Conservation (phyloP, 2,329 filamentous ascomycete genomes). For the Achaetomium macrosporum region DNA sequence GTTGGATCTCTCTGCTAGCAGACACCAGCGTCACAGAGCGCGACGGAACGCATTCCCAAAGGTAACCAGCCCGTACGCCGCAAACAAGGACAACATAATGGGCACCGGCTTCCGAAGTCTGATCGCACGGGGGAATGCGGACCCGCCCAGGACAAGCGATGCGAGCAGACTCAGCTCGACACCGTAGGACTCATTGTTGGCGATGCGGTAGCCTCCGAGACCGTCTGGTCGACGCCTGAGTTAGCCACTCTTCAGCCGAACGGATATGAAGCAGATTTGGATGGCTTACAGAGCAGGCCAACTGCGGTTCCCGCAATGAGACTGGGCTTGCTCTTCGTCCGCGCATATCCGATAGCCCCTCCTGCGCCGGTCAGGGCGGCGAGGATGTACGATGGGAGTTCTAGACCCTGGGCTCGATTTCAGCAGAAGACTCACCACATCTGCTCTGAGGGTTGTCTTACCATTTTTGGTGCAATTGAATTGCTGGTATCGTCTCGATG, state of each 20-base stretch:
- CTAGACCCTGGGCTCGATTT: conserved; percentile 23
- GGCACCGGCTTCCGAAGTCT: conserved; percentile 80
- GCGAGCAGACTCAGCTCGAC: conserved; percentile 85
- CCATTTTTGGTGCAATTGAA: neutral
- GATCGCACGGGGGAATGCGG: conserved; percentile 80
- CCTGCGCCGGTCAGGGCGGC: conserved; percentile 78
- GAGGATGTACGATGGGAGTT: conserved; percentile 65
- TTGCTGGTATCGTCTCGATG: too few relatives aligned
- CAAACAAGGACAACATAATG: conserved; percentile 69
- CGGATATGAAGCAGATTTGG: too few relatives aligned
- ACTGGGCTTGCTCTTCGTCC: conserved; percentile 80
- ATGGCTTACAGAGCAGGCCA: conserved; percentile 53
- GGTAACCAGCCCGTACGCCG: conserved; percentile 68
- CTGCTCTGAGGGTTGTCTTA: neutral
- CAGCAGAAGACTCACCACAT: neutral
- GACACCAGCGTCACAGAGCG: conserved; percentile 29
- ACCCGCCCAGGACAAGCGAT: conserved; percentile 75
- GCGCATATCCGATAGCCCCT: conserved; percentile 78
- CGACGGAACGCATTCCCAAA: conserved; percentile 66
- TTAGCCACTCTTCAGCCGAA: conserved; percentile 1
- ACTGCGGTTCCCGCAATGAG: conserved; percentile 80
- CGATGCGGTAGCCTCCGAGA: conserved; percentile 74
- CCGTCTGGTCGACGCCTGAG: conserved; percentile 48
- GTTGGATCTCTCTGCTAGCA: neutral
- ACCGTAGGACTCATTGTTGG: conserved; percentile 70